These are phyloP conservation scores for Arthrinium phaeospermum DNA, from an alignment of 2,329 filamentous ascomycete species.

Conservation along the genomic window DNA sequence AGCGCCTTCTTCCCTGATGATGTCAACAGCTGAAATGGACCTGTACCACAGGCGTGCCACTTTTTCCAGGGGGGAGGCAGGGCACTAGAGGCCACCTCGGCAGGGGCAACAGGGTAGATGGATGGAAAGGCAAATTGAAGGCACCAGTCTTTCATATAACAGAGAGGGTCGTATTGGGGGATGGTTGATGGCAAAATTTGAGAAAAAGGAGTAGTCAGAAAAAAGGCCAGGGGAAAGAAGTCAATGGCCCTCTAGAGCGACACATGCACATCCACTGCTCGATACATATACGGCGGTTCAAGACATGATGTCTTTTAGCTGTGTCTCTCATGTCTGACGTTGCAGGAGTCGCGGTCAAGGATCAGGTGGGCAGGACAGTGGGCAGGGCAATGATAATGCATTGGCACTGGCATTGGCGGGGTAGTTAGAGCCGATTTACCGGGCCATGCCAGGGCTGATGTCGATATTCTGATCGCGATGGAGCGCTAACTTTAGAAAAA, in stretches of 20 bases:
- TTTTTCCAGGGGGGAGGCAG: conserved; percentile 13
- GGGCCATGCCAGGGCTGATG: conserved; percentile 16
- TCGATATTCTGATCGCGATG: conserved; percentile 3
- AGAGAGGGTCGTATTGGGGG: background rate
- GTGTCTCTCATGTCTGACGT: conserved; percentile 12
- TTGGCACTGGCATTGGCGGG: background rate
- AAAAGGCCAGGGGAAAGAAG: background rate
- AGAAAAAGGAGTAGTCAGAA: background rate
- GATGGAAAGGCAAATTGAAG: background rate
- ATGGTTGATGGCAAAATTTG: background rate
- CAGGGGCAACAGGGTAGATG: background rate
- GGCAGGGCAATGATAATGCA: background rate
- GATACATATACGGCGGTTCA: background rate
- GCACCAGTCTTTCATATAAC: background rate
- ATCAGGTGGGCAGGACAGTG: background rate
- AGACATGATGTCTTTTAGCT: background rate
- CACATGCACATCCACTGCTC: background rate
- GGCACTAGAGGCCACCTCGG: background rate
- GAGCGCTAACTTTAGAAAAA: conserved; percentile 1
- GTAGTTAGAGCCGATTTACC: conserved; percentile 14
- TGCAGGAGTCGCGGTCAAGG: conserved; percentile 9
- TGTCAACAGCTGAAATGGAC: conserved; percentile 9
- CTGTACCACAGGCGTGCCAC: background rate
- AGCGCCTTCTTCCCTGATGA: conserved; percentile 1
- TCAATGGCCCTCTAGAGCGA: background rate